These are phyloP conservation scores for Pseudomonodictys pantanalensis DNA, from an alignment of 495 filamentous ascomycete genomes.

Conservation along the genomic window DNA sequence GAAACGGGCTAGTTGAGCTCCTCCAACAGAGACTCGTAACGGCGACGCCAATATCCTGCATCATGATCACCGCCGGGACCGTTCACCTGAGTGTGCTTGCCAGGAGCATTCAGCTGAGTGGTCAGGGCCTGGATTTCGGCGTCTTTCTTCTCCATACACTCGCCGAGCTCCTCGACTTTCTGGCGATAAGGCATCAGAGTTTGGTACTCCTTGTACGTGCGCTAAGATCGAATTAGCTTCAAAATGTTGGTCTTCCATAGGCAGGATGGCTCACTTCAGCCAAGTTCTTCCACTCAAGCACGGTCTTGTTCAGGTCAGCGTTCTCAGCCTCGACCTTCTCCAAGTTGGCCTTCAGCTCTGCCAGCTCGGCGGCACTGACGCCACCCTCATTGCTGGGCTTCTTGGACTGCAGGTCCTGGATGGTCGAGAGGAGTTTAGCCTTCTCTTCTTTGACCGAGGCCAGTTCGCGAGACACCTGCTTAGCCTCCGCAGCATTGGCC, in stretches of 20 bases:
- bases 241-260: not conserved
- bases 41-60: too few species aligned
- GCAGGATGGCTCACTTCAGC: not conserved
- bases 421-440: not conserved
- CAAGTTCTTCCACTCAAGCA: not conserved
- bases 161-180: not conserved
- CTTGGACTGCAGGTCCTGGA: not conserved
- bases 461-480: not conserved
- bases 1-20: too few species aligned
- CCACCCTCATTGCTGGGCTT: not conserved
- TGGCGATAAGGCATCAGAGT: not conserved
- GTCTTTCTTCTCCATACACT: not conserved
- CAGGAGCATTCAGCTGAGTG: too few species aligned
- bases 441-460: not conserved
- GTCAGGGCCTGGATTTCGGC: not conserved
- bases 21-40: too few species aligned
- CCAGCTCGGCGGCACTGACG: not conserved
- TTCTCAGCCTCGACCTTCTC: not conserved
- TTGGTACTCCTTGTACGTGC: constrained; percentile 7
- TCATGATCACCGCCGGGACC: too few species aligned
- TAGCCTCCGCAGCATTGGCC: not conserved
- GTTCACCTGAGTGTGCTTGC: too few species aligned
- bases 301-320: not conserved
- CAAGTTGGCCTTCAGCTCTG: not conserved
- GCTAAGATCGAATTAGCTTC: not conserved